Percentiles rank a stretch among this genome's conserved stretches.
Conservation (phyloP, 2,329 filamentous ascomycete species). For the Xylaria sp. region DNA sequence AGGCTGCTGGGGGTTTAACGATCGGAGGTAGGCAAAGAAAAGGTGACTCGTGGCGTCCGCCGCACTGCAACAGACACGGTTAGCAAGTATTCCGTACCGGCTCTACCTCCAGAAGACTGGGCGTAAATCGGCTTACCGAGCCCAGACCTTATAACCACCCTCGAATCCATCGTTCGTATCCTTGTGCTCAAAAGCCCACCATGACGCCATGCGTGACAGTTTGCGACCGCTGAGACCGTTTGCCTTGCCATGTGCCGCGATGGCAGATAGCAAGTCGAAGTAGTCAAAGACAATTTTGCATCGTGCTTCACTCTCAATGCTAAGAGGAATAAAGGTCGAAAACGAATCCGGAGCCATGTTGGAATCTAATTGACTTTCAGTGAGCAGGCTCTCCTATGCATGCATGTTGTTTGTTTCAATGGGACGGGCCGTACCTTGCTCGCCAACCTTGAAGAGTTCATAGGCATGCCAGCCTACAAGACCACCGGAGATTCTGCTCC, state of each 20-base stretch:
- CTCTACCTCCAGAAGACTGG: background rate
- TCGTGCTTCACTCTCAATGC: conserved; percentile 79
- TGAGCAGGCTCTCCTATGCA: background rate
- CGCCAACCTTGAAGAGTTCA: conserved; percentile 89
- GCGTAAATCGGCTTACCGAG: conserved; percentile 50
- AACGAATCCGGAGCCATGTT: conserved; percentile 89
- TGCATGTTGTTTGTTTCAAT: conserved; percentile 6
- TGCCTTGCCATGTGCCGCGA: conserved; percentile 86
- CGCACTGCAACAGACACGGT: conserved; percentile 51
- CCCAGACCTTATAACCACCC: conserved; percentile 85
- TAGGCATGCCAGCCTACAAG: conserved; percentile 97
- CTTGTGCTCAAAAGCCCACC: conserved; percentile 95
- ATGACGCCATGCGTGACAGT: conserved; percentile 88
- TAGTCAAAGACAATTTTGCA: conserved; percentile 92
- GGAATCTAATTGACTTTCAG: conserved; percentile 58
- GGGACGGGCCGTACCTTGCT: conserved; percentile 60
- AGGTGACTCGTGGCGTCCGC: conserved; percentile 94
- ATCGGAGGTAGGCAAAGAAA: conserved; percentile 95
- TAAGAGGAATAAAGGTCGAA: conserved; percentile 91
- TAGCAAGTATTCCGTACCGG: conserved; percentile 23
- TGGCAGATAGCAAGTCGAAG: conserved; percentile 85
- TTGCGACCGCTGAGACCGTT: conserved; percentile 93
- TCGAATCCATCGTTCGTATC: conserved; percentile 90
- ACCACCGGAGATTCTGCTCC: conserved; percentile 84
- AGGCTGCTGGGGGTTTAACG: conserved; percentile 73